Percentiles rank a stretch among this genome's conserved stretches.
Evolutionary conservation across 345 rosid genomes (phyloP).

Genomic region (Orychophragmus violaceus): DNA sequence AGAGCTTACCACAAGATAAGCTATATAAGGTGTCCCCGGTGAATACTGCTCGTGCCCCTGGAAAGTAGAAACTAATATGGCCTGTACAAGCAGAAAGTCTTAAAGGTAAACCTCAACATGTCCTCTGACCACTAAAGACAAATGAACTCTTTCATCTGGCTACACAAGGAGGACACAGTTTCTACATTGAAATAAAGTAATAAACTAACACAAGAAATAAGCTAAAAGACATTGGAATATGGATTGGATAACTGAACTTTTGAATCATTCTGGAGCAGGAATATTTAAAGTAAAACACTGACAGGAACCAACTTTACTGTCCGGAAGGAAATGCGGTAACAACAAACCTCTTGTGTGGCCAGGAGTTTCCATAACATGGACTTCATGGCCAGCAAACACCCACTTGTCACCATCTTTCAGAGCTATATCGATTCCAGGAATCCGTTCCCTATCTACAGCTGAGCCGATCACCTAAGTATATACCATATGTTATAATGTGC

Average conservation of each 20-base stretch:
- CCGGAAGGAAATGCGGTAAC: background rate
- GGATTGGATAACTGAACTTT: no score
- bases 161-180: no score
- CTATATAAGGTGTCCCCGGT: conserved; percentile 87
- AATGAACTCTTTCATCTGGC: no score
- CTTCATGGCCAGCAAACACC: conserved; percentile 94
- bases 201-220: no score
- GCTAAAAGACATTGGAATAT: no score
- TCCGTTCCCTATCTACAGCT: conserved; percentile 54
- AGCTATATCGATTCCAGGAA: conserved; percentile 83
- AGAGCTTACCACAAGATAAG: conserved; percentile 89
- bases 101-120: no score
- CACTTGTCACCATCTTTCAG: conserved; percentile 79
- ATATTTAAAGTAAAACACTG: background rate
- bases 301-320: no score
- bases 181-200: no score
- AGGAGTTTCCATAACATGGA: conserved; percentile 71
- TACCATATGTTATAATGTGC: background rate
- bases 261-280: background rate
- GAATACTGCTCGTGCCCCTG: conserved; percentile 65
- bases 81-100: conserved; percentile 57
- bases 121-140: no score
- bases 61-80: conserved; percentile 85
- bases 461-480: conserved; percentile 70
- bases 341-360: conserved; percentile 75